phyloP scores from a whole-genome alignment of 495 filamentous ascomycete species.

The Aspergillus campestris region DNA sequence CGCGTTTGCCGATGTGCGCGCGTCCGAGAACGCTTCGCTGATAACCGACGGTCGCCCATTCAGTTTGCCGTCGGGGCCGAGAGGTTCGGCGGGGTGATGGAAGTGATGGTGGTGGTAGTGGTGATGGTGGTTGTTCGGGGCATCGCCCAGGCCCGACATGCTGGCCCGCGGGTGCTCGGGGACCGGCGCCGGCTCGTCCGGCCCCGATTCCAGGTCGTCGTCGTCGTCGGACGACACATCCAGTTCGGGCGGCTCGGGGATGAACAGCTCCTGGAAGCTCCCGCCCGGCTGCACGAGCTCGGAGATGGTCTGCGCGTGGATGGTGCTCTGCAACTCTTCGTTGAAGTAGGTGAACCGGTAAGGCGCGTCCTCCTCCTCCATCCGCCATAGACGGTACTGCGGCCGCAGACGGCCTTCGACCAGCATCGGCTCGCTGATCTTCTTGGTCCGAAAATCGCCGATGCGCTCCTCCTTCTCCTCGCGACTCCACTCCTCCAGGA shows the following conservation, averaged over 20 bases:
- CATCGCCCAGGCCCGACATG: neutral
- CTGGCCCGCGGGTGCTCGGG: conserved; percentile 4
- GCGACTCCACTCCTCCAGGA: conserved; percentile 83
- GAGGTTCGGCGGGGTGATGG: neutral
- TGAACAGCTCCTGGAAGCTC: conserved; percentile 78
- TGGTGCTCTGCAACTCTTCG: conserved; percentile 87
- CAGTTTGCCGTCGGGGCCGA: too few relatives aligned
- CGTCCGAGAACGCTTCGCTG: conserved; percentile 26
- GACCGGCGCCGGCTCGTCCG: conserved; percentile 12
- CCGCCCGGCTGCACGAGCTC: conserved; percentile 79
- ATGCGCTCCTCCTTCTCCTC: conserved; percentile 86
- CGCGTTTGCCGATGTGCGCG: conserved; percentile 13
- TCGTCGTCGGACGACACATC: conserved; percentile 58
- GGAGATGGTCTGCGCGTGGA: conserved; percentile 90
- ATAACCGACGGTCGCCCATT: conserved; percentile 17
- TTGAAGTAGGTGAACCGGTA: conserved; percentile 99
- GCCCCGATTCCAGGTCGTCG: conserved; percentile 43
- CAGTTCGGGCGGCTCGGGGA: conserved; percentile 59
- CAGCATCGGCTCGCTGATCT: conserved; percentile 85
- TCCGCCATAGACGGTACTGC: conserved; percentile 71
- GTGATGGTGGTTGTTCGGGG: conserved; percentile 4
- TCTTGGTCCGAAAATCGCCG: conserved; percentile 81
- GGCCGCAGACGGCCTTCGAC: conserved; percentile 82
- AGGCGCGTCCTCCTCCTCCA: conserved; percentile 79
- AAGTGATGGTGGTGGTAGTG: conserved; percentile 4